phyloP scores from a whole-genome alignment of 208 protist genomes.

The Leptomonas pyrrhocoris region DNA sequence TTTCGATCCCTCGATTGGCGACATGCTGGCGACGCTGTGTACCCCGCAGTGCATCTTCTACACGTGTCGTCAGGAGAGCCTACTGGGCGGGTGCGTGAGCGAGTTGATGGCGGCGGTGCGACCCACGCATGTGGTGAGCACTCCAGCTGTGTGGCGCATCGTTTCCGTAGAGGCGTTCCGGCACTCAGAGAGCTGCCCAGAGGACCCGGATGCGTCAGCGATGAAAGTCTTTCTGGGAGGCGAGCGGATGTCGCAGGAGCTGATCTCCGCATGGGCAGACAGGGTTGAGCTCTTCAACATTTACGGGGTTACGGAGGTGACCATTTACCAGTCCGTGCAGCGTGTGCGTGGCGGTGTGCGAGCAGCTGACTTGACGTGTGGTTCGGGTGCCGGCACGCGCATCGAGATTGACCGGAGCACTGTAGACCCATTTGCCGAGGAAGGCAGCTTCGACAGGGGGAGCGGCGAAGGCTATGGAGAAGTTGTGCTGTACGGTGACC shows the following conservation, averaged over 20 bases:
- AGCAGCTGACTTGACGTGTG: conserved; percentile 37
- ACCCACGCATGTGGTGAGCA: conserved; percentile 61
- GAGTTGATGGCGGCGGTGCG: conserved; percentile 16
- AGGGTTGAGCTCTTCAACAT: conserved; percentile 59
- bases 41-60: conserved; percentile 30
- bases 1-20: conserved; percentile 72
- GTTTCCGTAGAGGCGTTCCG: conserved; percentile 7
- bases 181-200: background rate
- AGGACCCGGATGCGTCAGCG: background rate
- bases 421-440: background rate
- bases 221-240: conserved; percentile 61
- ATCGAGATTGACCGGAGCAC: conserved; percentile 24
- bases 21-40: conserved; percentile 42
- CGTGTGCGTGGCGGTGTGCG: conserved; percentile 26
- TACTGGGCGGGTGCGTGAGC: conserved; percentile 33
- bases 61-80: conserved; percentile 23
- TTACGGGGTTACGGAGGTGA: conserved; percentile 74
- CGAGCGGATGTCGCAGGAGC: conserved; percentile 42
- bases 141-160: conserved; percentile 45
- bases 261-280: conserved; percentile 41
- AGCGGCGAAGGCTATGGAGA: conserved; percentile 29
- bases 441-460: background rate
- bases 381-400: conserved; percentile 28
- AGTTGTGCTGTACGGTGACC: conserved; percentile 48
- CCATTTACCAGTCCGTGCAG: conserved; percentile 56